phyloP scores from a whole-genome alignment of 345 rosid genomes.

The Citrus inodora region DNA sequence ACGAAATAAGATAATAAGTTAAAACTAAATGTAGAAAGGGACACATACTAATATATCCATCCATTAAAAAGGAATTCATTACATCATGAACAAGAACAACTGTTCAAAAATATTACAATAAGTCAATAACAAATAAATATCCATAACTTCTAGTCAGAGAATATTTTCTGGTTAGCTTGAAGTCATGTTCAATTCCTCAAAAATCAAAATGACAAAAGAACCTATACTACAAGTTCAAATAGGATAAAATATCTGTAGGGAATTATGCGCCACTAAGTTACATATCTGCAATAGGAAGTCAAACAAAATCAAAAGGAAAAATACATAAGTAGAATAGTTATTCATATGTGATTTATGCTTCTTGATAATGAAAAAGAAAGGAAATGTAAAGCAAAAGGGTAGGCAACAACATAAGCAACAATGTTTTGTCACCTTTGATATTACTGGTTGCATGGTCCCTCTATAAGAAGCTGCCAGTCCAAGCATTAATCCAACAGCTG shows the following conservation, averaged over 20 bases:
- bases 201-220: not conserved
- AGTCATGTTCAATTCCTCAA: not conserved
- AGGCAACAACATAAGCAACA: conserved; percentile 7
- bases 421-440: conserved; percentile 59
- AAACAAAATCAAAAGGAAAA: not conserved
- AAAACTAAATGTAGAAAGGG: conserved; percentile 5
- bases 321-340: not conserved
- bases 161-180: conserved; percentile 1
- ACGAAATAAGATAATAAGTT: conserved; percentile 20
- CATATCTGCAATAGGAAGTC: not conserved
- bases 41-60: not conserved
- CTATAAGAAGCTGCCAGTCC: conserved; percentile 95
- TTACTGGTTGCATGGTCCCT: conserved; percentile 91
- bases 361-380: not conserved
- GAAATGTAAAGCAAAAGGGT: not conserved
- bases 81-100: not conserved
- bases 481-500: conserved; percentile 90
- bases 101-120: not conserved
- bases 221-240: not conserved
- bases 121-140: not conserved
- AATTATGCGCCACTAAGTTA: not conserved
- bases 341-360: not conserved
- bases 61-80: not conserved
- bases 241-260: not conserved
- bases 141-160: not conserved